phyloP scores from a whole-genome alignment of 306 rosid genomes.

The Albizia julibrissin region DNA sequence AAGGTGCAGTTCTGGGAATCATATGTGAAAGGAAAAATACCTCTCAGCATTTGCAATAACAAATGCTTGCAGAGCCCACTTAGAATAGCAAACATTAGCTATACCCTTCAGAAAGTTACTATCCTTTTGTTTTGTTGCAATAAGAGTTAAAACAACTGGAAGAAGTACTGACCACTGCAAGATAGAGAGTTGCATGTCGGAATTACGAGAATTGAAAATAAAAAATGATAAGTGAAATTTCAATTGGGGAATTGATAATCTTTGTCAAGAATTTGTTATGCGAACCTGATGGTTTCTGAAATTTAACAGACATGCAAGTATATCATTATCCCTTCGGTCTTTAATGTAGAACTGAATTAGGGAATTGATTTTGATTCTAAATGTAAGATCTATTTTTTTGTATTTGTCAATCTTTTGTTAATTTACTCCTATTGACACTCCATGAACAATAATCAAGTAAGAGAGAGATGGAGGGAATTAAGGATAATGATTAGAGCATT shows the following conservation, averaged over 20 bases:
- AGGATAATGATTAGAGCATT: too few species aligned
- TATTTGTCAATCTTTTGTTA: too few species aligned
- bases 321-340: not conserved
- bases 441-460: too few species aligned
- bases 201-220: constrained; percentile 9
- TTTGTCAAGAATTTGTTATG: not conserved
- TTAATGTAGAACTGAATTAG: too few species aligned
- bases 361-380: too few species aligned
- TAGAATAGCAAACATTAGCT: constrained; percentile 77
- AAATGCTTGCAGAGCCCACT: constrained; percentile 94
- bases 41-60: constrained; percentile 89
- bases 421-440: too few species aligned
- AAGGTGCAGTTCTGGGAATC: not conserved
- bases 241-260: not conserved
- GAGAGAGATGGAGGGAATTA: too few species aligned
- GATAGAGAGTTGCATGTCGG: constrained; percentile 31
- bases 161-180: constrained; percentile 93
- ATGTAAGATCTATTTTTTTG: too few species aligned
- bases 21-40: constrained; percentile 37
- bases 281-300: not conserved
- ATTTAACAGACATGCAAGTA: not conserved
- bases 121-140: constrained; percentile 67
- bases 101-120: constrained; percentile 54
- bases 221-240: constrained; percentile 6
- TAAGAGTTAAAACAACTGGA: constrained; percentile 89